These are phyloP conservation scores for Pythium grandisporangium DNA, from an alignment of 352 stramenopile genomes.

Conservation along the genomic window DNA sequence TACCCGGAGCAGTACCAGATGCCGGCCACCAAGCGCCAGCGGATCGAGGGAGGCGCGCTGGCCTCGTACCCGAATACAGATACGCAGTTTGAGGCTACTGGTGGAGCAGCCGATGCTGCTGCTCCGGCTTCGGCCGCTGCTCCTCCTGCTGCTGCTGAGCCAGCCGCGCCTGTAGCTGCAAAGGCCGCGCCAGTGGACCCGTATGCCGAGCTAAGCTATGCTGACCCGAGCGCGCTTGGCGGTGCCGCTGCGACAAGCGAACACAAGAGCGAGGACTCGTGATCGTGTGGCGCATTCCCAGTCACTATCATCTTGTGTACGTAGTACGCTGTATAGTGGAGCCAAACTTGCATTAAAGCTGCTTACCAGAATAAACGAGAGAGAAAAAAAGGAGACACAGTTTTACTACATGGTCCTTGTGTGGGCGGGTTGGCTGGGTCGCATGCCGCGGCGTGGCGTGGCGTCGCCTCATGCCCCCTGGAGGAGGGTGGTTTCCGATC, in stretches of 20 bases:
- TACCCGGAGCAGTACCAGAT: slow-evolving; percentile 77
- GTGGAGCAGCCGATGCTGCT: no score
- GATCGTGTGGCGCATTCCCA: not conserved
- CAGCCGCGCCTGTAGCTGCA: not conserved
- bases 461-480: no score
- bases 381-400: no score
- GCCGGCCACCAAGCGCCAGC: slow-evolving; percentile 55
- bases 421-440: no score
- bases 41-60: slow-evolving; percentile 46
- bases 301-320: not conserved
- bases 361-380: no score
- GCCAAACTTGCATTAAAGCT: no score
- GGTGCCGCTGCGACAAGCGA: slow-evolving; percentile 11
- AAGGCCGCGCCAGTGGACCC: slow-evolving; percentile 13
- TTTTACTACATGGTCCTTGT: no score
- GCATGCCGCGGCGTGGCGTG: no score
- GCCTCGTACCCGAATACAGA: slow-evolving; percentile 72
- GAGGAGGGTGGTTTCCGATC: no score
- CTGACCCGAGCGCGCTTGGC: slow-evolving; percentile 19
- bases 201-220: slow-evolving; percentile 56
- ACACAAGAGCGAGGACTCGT: slow-evolving; percentile 3
- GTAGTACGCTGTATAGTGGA: no score
- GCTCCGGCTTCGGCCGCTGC: no score
- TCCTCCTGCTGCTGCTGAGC: no score
- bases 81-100: slow-evolving; percentile 41